Evolutionary conservation across 257 asterid species (phyloP), one percentile per base, ranked within the genome.

Genomic region (Linaria vulgaris): DNA sequence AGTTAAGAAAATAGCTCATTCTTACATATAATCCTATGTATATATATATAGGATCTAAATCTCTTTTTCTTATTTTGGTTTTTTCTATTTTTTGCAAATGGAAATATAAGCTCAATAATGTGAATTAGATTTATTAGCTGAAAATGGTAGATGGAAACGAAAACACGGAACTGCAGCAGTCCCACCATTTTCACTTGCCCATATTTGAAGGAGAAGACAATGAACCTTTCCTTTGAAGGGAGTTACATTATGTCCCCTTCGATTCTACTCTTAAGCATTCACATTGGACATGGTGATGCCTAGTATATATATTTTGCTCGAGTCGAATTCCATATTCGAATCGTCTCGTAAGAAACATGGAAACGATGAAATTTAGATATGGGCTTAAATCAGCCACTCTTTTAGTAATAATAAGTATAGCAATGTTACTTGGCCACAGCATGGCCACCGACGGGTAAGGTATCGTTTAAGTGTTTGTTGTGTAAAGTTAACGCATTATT

Each of bases 161-260:
- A 63, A 58, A 22, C 16, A 43, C 9, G 66, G 43, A 34, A 20
- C 2, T 2, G 12, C 39, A 43, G 45, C 52, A 53, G 61, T 38
- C 69, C 63, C 70, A 55, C 56, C 67, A 25, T 6, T 47, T 31
- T 64, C 44, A 12, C 1, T 38, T 22, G 47, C 22, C 61, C 46
- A 59, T 12, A 57, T 45, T 58, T 67, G 20, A 39, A 68, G 24
- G 56, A 47, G 63, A 67, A 67, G 66, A 37, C 34, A 27, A 9
- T 59, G 51, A 51, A 39, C 48, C 72, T 68, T 71, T 74, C 80
- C 83, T 78, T 78, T 49, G 15, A 78, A 78, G 83, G 73, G 44
- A 73, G 62, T 59, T 21, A 17, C 71, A 55, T 1, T 21, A 51
- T 63, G 63, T 59, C 45, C 71, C 66, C 72, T 50, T 24, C 68